Evolutionary conservation across 441 rosid species (phyloP).

Genomic region (Macaranga tanarius): DNA sequence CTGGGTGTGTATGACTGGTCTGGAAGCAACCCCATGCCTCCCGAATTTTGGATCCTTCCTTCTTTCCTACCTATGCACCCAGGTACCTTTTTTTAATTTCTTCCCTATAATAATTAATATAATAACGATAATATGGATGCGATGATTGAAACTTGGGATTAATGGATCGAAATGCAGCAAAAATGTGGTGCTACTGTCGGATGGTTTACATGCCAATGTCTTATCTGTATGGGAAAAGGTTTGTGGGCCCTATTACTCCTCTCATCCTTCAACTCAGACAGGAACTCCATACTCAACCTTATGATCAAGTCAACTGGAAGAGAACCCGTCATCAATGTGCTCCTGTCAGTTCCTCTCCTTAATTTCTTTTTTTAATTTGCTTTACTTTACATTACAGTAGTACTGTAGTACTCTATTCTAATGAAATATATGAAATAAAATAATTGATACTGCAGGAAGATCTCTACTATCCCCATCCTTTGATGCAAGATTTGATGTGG

Average conservation of each 20-base stretch:
- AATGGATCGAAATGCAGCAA: slow-evolving; percentile 39
- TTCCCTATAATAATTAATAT: too few relatives aligned
- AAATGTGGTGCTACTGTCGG: slow-evolving; percentile 82
- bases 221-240: slow-evolving; percentile 70
- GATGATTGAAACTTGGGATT: too few relatives aligned
- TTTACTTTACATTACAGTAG: too few relatives aligned
- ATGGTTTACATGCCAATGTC: slow-evolving; percentile 84
- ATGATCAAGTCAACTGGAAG: slow-evolving; percentile 29
- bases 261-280: slow-evolving; percentile 40
- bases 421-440: too few relatives aligned
- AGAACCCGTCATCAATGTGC: slow-evolving; percentile 60
- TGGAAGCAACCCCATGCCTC: slow-evolving; percentile 62
- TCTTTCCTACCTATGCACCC: slow-evolving; percentile 48
- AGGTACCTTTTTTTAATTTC: slow-evolving; percentile 36
- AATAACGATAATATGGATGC: too few relatives aligned
- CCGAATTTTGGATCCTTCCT: slow-evolving; percentile 71
- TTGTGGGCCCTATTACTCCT: slow-evolving; percentile 74
- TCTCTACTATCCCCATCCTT: slow-evolving; percentile 56
- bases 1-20: slow-evolving; percentile 69
- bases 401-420: too few relatives aligned
- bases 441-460: slow-evolving; percentile 62
- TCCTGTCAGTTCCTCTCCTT: slow-evolving; percentile 22
- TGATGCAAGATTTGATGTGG: slow-evolving; percentile 55
- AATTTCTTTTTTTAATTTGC: not conserved
- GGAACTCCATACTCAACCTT: slow-evolving; percentile 39